phyloP scores from a whole-genome alignment of 2,329 filamentous ascomycete genomes.

The Boeremia lycopersici region DNA sequence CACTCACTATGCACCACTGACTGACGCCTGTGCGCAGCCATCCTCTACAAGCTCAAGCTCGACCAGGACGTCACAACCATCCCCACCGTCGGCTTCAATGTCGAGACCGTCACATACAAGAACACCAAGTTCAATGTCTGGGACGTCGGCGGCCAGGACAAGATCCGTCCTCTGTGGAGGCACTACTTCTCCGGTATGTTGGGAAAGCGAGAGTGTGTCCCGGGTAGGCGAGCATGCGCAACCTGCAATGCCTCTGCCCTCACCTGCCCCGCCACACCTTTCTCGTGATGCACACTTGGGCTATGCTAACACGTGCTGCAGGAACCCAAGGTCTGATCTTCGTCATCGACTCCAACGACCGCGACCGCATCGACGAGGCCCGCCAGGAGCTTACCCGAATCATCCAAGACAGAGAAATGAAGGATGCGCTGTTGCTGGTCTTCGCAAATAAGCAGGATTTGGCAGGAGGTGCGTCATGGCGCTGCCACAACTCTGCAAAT shows the following conservation, averaged over 20 bases:
- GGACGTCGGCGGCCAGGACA: constrained; percentile 99
- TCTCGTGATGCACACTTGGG: too few species aligned
- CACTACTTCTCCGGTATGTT: constrained; percentile 91
- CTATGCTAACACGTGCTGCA: constrained; percentile 23
- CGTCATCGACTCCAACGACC: constrained; percentile 98
- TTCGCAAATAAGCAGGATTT: constrained; percentile 99
- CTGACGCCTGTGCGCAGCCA: constrained; percentile 58
- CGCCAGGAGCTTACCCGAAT: constrained; percentile 96
- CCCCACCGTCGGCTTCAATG: constrained; percentile 99
- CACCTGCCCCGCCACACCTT: constrained; percentile 10
- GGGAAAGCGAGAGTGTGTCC: constrained; percentile 26
- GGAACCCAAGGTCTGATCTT: constrained; percentile 99
- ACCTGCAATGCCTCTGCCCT: constrained; percentile 19
- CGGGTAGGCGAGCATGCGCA: constrained; percentile 40
- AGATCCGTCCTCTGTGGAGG: constrained; percentile 99
- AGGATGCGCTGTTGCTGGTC: constrained; percentile 93
- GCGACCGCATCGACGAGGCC: constrained; percentile 96
- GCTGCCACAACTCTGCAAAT: neutral
- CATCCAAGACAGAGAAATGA: constrained; percentile 98
- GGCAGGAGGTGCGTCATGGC: constrained; percentile 69
- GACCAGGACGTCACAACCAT: constrained; percentile 99
- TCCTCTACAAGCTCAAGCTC: constrained; percentile 99
- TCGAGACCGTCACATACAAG: constrained; percentile 99
- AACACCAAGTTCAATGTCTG: constrained; percentile 99
- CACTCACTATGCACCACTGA: neutral